Base-by-base conservation (phyloP, 768 basidiomycete genomes). In the Leccinum sublutescens region DNA sequence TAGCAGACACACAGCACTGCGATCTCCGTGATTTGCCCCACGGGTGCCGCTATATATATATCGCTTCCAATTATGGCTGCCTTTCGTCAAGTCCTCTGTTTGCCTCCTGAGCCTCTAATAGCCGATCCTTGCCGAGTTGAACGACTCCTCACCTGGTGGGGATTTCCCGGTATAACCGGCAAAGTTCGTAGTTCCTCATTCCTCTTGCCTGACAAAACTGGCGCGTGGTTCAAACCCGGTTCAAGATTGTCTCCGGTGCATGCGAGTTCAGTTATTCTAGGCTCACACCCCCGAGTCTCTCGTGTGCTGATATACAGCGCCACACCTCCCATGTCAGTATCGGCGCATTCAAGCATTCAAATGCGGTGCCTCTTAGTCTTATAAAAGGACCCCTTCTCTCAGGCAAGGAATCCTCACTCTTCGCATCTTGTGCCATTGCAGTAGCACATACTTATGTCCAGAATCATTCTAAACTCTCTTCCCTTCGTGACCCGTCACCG, bases 401-500 rank as follows among this genome's bases (percentile, higher is more conserved):
- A 15, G 23, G 15, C 17, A 8, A 52, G n/a, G 25, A 14, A 45
- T 40, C 31, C n/a, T 27, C 45, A 5, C 38, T 40, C 17, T 40
- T 49, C 36, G 38, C n/a, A 10, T 58, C 11, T 49, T n/a, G 34
- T 9, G 33, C 33, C 14, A 4, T 40, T 23, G 17, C 23, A 0
- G 38, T 55, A 25, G 15, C 31, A 2, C 33, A 23, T 15, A 60
- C 66, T 33, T 48, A 81, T 81, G 79, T 73, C 80, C 47, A 69
- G 38, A 64, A 56, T 68, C 49, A 60, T 77, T 27, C 65, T 77
- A 61, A 74, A 69, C 51, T 70, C 77, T 6, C 52, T 83, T 50
- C 81, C 79, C 29, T 82, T 85, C 70, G 66, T 75, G 33, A 75
- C 81, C 36, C 77, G 77, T 63, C 56, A 85, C 65, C 63, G 70